Base-by-base conservation (phyloP, 139 green algal genomes). In the Chlamydomonas sp. region DNA sequence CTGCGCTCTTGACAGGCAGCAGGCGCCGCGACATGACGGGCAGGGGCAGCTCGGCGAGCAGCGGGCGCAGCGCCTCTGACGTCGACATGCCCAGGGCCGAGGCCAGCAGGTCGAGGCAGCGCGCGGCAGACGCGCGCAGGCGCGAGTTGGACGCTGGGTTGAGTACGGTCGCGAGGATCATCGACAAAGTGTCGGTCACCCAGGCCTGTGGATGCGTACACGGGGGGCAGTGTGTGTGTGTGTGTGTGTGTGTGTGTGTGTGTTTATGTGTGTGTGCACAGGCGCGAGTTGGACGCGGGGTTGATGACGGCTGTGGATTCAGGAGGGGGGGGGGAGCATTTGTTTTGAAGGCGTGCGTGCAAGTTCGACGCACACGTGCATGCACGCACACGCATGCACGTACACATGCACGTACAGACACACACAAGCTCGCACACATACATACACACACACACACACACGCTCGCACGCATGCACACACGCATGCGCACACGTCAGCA, bases 1-100 rank as follows among this genome's bases (percentile, higher is more conserved):
- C n/a, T n/a, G n/a, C n/a, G n/a, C n/a, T n/a, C 66, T 73, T 75
- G 24, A 91, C 64, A 1, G 88, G 88, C 33, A 89, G 77, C 22
- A 93, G 67, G 6, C 80, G 76, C 0, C 86, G 69, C 24, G 80
- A 70, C 30, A 72, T 48, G 35, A 91, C 58, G 8, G 72, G 65
- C 10, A 73, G 75, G 34, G 48, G 65, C 58, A 83, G 75, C 20
- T 58, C 63, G 54, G 54, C 48, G 69, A 84, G 66, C 33, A 78
- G 47, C 0, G 81, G 79, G 29, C 39, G 39, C 39, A 86, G 64
- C 38, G 63, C 76, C 24, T 71, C 50, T 24, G 63, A 35, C 20
- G 76, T 28, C 61, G 58, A 47, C 31, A 57, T 13, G 34, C 69
- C 67, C 83, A 69, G 22, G 73, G 67, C 59, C 39, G 39, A 34